Conservation (phyloP, 2,329 filamentous ascomycete genomes). For the Ascochyta clinopodiicola region DNA sequence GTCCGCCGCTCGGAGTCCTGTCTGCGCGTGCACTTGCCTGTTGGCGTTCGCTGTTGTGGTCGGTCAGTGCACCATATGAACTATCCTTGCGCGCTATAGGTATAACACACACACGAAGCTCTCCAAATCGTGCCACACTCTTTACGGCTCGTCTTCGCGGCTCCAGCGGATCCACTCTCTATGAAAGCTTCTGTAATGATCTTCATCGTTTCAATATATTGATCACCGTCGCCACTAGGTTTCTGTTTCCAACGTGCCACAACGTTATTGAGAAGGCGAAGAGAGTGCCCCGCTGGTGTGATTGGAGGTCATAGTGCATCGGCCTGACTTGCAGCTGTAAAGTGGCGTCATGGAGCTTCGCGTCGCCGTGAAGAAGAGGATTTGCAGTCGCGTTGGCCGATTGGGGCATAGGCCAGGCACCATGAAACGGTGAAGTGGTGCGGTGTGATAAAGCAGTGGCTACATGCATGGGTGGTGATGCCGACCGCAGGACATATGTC, state of each 20-base stretch:
- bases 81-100: slow-evolving; percentile 2
- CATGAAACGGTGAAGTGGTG: neutral
- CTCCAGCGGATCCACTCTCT: slow-evolving; percentile 2
- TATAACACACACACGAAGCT: slow-evolving; percentile 5
- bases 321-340: neutral
- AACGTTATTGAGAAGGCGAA: neutral
- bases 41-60: neutral
- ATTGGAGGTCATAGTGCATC: neutral
- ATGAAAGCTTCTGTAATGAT: slow-evolving; percentile 6
- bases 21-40: neutral
- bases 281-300: neutral
- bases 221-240: slow-evolving; percentile 5
- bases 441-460: neutral
- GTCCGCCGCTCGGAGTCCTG: neutral
- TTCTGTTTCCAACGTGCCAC: neutral
- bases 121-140: slow-evolving; percentile 5
- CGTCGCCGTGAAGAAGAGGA: neutral
- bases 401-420: neutral
- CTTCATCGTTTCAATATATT: slow-evolving; percentile 21
- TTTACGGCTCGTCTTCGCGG: neutral
- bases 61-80: slow-evolving; percentile 9
- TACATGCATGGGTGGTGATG: neutral
- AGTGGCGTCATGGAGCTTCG: neutral
- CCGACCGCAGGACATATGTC: neutral
- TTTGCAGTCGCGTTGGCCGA: neutral